These are phyloP conservation scores for Linum lewisii DNA, from an alignment of 345 rosid species.

Conservation along the genomic window DNA sequence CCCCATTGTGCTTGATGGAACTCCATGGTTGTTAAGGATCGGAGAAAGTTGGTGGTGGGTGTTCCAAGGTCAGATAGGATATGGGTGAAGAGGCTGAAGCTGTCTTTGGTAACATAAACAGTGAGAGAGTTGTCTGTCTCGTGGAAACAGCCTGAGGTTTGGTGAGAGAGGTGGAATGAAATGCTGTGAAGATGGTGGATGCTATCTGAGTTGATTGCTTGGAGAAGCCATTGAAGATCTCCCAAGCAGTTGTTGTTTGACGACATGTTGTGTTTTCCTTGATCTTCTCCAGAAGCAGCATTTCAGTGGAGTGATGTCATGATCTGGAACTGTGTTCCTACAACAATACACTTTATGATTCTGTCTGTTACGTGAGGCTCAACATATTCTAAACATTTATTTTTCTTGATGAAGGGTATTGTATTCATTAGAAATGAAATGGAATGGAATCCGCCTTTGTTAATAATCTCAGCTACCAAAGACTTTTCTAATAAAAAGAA, in stretches of 20 bases:
- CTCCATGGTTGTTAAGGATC: slow-evolving; percentile 51
- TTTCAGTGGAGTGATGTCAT: background rate
- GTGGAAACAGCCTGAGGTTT: slow-evolving; percentile 46
- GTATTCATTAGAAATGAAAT: too few relatives aligned
- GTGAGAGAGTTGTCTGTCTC: slow-evolving; percentile 58
- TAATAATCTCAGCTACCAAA: too few relatives aligned
- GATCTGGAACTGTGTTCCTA: background rate
- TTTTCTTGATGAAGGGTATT: too few relatives aligned
- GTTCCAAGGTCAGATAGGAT: slow-evolving; percentile 46
- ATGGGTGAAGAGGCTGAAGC: slow-evolving; percentile 31
- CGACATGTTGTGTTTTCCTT: slow-evolving; percentile 44
- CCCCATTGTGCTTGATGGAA: slow-evolving; percentile 65
- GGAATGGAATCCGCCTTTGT: too few relatives aligned
- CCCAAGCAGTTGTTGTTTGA: slow-evolving; percentile 39
- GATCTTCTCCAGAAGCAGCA: background rate
- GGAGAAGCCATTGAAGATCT: slow-evolving; percentile 61
- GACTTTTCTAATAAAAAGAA: too few relatives aligned
- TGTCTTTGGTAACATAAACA: slow-evolving; percentile 42
- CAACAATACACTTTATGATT: too few relatives aligned
- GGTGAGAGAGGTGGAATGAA: slow-evolving; percentile 47
- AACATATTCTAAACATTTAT: too few relatives aligned
- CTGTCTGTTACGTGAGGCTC: too few relatives aligned
- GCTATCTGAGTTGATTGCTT: slow-evolving; percentile 36
- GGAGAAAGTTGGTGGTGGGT: slow-evolving; percentile 27
- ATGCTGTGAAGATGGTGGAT: slow-evolving; percentile 46